These are phyloP conservation scores for Astrocystis sublimbata DNA, from an alignment of 495 filamentous ascomycete genomes.

Conservation along the genomic window DNA sequence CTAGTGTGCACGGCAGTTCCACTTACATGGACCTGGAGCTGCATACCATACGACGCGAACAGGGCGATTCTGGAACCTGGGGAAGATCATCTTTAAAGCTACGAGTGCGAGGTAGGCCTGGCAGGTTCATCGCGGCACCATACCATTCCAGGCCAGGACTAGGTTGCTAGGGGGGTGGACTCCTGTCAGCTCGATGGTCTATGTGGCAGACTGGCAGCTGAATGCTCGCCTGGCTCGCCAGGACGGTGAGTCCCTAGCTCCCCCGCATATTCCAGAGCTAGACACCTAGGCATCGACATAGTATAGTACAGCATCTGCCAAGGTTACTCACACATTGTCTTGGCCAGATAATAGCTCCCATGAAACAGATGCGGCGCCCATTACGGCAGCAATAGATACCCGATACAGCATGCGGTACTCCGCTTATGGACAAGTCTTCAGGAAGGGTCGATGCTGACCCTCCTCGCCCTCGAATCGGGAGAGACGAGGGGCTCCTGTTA, in stretches of 20 bases:
- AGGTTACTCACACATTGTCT: too few relatives aligned
- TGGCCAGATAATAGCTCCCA: background rate
- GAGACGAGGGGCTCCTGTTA: background rate
- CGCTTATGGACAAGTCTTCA: background rate
- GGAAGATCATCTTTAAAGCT: slow-evolving; percentile 30
- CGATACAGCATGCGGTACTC: background rate
- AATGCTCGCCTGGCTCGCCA: background rate
- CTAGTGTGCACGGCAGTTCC: background rate
- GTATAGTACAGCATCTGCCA: background rate
- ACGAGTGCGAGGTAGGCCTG: too few relatives aligned
- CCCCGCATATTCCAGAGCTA: too few relatives aligned
- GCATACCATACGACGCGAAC: slow-evolving; percentile 9
- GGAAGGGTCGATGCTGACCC: background rate
- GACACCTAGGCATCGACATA: background rate
- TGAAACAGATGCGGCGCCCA: background rate
- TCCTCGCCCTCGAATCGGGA: background rate
- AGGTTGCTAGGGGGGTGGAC: background rate
- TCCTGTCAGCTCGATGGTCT: background rate
- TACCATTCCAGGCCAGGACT: background rate
- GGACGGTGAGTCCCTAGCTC: background rate
- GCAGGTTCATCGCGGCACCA: slow-evolving; percentile 11
- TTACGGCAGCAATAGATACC: background rate
- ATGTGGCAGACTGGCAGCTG: too few relatives aligned
- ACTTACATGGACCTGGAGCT: background rate
- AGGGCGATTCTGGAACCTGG: slow-evolving; percentile 21